These are phyloP conservation scores for Candida tallmaniae DNA, from an alignment of 805 yeast species.

Conservation along the genomic window DNA sequence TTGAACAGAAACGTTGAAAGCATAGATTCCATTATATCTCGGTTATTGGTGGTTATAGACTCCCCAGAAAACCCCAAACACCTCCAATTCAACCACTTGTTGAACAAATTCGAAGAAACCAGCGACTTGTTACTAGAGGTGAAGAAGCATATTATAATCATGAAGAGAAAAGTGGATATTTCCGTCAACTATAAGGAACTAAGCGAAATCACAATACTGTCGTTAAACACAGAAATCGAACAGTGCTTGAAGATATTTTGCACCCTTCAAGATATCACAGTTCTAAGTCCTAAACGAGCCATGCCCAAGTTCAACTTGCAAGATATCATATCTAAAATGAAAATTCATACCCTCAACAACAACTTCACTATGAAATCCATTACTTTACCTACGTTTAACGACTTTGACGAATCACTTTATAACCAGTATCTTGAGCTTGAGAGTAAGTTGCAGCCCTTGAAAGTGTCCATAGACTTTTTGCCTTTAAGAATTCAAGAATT, in stretches of 20 bases:
- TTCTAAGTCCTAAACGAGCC: conserved; percentile 15
- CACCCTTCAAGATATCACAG: conserved; percentile 15
- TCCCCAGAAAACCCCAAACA: conserved; percentile 8
- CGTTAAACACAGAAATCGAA: conserved; percentile 23
- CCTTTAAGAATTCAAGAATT: conserved; percentile 48
- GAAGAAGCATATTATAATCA: conserved; percentile 15
- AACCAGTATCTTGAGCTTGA: conserved; percentile 39
- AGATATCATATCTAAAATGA: conserved; percentile 20
- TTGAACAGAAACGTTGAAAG: conserved; percentile 16
- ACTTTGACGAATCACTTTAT: conserved; percentile 30
- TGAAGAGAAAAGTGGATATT: conserved; percentile 22
- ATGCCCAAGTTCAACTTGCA: conserved; percentile 16
- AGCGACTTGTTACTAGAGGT: conserved; percentile 24
- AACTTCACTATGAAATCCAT: conserved; percentile 15
- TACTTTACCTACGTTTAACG: conserved; percentile 28
- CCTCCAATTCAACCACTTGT: conserved; percentile 12
- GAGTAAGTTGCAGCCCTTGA: conserved; percentile 44
- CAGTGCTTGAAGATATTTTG: conserved; percentile 16
- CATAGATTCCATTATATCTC: conserved; percentile 23
- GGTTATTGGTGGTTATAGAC: conserved; percentile 16
- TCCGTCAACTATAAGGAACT: conserved; percentile 26
- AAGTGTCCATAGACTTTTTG: conserved; percentile 47
- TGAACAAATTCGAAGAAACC: conserved; percentile 22
- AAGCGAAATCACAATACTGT: conserved; percentile 18
- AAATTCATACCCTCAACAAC: conserved; percentile 15